Evolutionary conservation across 1,284 basidiomycete species (phyloP).

Genomic region (Athelia sp.): DNA sequence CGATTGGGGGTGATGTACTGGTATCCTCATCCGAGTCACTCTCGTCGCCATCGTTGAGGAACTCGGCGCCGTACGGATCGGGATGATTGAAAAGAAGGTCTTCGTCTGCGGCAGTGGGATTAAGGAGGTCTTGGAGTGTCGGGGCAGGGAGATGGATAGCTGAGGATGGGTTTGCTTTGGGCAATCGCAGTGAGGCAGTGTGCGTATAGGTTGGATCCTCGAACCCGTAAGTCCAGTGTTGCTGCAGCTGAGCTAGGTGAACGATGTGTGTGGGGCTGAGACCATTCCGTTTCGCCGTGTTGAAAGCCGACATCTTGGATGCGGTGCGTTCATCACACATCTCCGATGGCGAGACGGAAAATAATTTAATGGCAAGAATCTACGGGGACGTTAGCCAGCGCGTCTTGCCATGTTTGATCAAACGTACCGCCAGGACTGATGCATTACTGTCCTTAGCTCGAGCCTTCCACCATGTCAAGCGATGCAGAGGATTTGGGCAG

Average conservation of each 20-base stretch:
- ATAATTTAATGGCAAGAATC: constrained; percentile 11
- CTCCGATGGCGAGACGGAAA: constrained; percentile 10
- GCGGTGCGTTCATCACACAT: constrained; percentile 13
- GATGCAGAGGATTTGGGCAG: neutral
- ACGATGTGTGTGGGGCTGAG: constrained; percentile 7
- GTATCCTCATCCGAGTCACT: too few relatives aligned
- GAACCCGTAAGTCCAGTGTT: constrained; percentile 11
- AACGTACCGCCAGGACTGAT: constrained; percentile 4
- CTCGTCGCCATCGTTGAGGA: neutral
- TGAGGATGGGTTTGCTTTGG: neutral
- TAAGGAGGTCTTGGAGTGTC: neutral
- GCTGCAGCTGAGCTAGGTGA: constrained; percentile 7
- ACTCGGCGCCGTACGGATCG: neutral
- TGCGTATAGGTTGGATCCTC: constrained; percentile 5
- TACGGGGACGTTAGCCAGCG: neutral
- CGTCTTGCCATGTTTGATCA: neutral
- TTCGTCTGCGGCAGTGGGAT: neutral
- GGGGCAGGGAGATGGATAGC: neutral
- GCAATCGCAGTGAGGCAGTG: constrained; percentile 4
- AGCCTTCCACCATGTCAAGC: neutral
- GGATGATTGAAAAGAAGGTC: neutral
- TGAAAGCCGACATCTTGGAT: constrained; percentile 7
- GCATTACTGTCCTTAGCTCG: constrained; percentile 3
- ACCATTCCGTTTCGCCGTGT: constrained; percentile 10
- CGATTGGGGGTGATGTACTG: too few relatives aligned